phyloP scores from a whole-genome alignment of 2,329 filamentous ascomycete species.

The Aspergillus pseudoglaucus region DNA sequence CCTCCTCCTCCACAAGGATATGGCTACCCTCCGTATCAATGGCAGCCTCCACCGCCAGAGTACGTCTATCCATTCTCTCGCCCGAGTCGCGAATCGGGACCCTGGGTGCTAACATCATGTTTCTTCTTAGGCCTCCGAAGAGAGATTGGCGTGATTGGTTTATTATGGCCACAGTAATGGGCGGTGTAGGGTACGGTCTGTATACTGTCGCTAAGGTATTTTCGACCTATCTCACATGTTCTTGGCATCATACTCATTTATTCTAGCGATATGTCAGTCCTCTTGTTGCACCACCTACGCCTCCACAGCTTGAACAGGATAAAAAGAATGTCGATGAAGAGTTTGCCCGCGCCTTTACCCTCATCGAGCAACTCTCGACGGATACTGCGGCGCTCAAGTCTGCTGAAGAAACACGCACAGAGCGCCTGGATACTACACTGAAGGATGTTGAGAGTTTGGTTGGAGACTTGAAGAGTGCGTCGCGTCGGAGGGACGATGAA shows the following conservation, averaged over 20 bases:
- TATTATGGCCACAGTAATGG: slow-evolving; percentile 95
- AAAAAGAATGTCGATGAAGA: slow-evolving; percentile 88
- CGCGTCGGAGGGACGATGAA: slow-evolving; percentile 78
- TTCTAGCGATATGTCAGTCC: slow-evolving; percentile 79
- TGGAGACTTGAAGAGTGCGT: slow-evolving; percentile 71
- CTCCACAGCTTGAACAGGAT: slow-evolving; percentile 87
- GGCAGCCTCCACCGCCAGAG: slow-evolving; percentile 51
- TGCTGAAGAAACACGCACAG: slow-evolving; percentile 76
- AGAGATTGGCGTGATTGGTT: slow-evolving; percentile 99
- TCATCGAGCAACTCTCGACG: slow-evolving; percentile 85
- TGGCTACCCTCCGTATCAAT: slow-evolving; percentile 48
- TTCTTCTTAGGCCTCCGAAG: slow-evolving; percentile 51
- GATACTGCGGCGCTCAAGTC: slow-evolving; percentile 85
- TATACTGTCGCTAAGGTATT: slow-evolving; percentile 77
- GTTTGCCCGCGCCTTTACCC: slow-evolving; percentile 83
- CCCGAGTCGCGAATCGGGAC: neutral
- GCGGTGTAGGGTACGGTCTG: slow-evolving; percentile 80
- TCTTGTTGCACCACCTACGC: slow-evolving; percentile 85
- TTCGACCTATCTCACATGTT: neutral
- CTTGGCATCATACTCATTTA: slow-evolving; percentile 5
- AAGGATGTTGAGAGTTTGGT: slow-evolving; percentile 80
- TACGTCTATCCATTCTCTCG: slow-evolving; percentile 23
- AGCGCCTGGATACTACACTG: slow-evolving; percentile 73
- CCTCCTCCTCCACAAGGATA: slow-evolving; percentile 41
- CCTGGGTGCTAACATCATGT: neutral